These are phyloP conservation scores for Boletus rex-veris DNA, from an alignment of 768 basidiomycete genomes.

Conservation along the genomic window DNA sequence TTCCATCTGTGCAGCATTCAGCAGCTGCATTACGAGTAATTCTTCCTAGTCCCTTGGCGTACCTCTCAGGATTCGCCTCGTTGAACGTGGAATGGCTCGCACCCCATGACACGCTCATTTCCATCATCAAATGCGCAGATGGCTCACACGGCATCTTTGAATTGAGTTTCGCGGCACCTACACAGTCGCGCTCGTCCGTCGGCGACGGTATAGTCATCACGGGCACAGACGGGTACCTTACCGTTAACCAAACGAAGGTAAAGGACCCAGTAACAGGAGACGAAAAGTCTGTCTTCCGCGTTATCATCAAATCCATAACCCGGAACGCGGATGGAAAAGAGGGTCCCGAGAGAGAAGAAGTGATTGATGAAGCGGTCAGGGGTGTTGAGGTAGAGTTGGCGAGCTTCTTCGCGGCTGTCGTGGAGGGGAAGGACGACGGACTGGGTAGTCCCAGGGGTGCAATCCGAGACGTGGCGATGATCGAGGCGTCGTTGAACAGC, in stretches of 20 bases:
- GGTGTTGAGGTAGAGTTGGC: slow-evolving; percentile 58
- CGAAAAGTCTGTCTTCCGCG: slow-evolving; percentile 31
- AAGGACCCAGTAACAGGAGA: slow-evolving; percentile 24
- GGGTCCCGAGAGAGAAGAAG: slow-evolving; percentile 38
- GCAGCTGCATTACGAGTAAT: slow-evolving; percentile 59
- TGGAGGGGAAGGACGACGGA: slow-evolving; percentile 45
- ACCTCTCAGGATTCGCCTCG: slow-evolving; percentile 62
- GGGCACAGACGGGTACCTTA: slow-evolving; percentile 61
- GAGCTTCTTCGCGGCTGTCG: slow-evolving; percentile 57
- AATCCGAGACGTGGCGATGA: slow-evolving; percentile 72
- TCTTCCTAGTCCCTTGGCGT: slow-evolving; percentile 48
- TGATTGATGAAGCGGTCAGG: slow-evolving; percentile 43
- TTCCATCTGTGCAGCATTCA: slow-evolving; percentile 51
- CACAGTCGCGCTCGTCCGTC: slow-evolving; percentile 33
- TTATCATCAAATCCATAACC: slow-evolving; percentile 36
- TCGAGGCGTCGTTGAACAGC: slow-evolving; percentile 73
- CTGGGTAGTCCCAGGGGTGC: slow-evolving; percentile 61
- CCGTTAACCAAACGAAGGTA: slow-evolving; percentile 35
- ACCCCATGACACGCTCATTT: slow-evolving; percentile 77
- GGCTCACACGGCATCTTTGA: slow-evolving; percentile 59
- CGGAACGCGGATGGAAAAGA: slow-evolving; percentile 18
- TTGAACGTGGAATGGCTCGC: slow-evolving; percentile 68
- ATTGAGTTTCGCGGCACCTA: slow-evolving; percentile 61
- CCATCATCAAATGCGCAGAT: slow-evolving; percentile 43
- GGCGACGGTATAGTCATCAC: slow-evolving; percentile 44